phyloP scores from a whole-genome alignment of 208 protist species.

The Leishmania lainsoni region DNA sequence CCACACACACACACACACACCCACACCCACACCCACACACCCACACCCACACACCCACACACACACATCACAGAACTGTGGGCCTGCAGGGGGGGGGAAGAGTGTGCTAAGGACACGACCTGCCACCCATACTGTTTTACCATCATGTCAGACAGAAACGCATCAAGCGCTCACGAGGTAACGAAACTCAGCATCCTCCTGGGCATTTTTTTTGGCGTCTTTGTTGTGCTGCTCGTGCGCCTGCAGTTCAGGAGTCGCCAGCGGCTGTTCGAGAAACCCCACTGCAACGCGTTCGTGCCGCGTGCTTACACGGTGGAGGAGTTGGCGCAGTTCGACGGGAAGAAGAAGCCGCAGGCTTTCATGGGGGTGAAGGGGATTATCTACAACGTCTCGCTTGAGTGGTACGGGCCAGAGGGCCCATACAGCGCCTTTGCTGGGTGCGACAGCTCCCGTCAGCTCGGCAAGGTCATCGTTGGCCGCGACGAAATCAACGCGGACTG shows the following conservation, averaged over 20 bases:
- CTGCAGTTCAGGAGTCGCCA: slow-evolving; percentile 42
- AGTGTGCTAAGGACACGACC: background rate
- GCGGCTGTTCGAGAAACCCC: slow-evolving; percentile 52
- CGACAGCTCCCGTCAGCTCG: slow-evolving; percentile 85
- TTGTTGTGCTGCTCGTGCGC: slow-evolving; percentile 24
- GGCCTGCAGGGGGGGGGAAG: background rate
- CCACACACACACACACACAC: background rate
- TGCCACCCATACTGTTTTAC: background rate
- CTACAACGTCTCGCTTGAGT: slow-evolving; percentile 80
- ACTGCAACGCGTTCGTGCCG: slow-evolving; percentile 49
- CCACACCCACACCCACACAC: background rate
- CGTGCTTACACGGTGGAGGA: slow-evolving; percentile 84
- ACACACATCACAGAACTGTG: background rate
- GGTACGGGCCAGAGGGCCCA: slow-evolving; percentile 73
- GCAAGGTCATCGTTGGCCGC: slow-evolving; percentile 78
- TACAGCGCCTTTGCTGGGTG: slow-evolving; percentile 89
- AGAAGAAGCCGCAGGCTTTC: slow-evolving; percentile 63
- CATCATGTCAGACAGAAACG: slow-evolving; percentile 5
- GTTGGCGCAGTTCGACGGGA: slow-evolving; percentile 77
- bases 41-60: background rate
- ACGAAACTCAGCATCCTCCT: slow-evolving; percentile 20
- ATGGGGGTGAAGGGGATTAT: slow-evolving; percentile 85
- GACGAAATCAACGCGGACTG: slow-evolving; percentile 87
- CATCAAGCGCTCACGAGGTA: slow-evolving; percentile 1
- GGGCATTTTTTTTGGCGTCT: slow-evolving; percentile 25